phyloP scores from a whole-genome alignment of 2,329 filamentous ascomycete genomes.

The Myotisia sp. region DNA sequence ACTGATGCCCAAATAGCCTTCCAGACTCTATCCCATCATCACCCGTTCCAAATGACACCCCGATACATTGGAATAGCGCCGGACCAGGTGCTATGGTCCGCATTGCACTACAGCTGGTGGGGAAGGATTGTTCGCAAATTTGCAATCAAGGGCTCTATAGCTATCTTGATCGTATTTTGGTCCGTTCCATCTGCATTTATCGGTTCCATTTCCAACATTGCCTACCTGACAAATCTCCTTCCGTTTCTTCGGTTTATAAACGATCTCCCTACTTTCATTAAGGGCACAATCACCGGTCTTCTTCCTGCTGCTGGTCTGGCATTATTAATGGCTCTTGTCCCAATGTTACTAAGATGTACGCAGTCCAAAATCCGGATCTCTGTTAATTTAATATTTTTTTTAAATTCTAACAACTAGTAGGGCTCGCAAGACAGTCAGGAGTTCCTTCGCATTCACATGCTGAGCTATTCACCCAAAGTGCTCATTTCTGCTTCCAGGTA shows the following conservation, averaged over 20 bases:
- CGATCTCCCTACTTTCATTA: constrained; percentile 52
- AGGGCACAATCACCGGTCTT: constrained; percentile 71
- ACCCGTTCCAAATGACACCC: constrained; percentile 75
- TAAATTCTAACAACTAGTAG: constrained; percentile 25
- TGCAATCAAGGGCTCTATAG: constrained; percentile 53
- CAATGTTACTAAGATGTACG: constrained; percentile 62
- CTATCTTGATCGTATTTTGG: constrained; percentile 77
- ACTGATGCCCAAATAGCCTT: constrained; percentile 72
- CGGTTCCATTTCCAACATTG: constrained; percentile 74
- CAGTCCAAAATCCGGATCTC: constrained; percentile 10
- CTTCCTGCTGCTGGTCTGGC: constrained; percentile 67
- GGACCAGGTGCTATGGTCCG: constrained; percentile 75
- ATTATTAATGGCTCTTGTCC: constrained; percentile 74
- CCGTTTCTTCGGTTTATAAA: constrained; percentile 61
- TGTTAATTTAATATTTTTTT: neutral
- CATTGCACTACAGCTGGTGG: constrained; percentile 71
- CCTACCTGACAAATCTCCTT: constrained; percentile 41
- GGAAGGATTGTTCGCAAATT: constrained; percentile 60
- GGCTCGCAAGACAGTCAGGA: constrained; percentile 63
- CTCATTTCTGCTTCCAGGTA: constrained; percentile 60
- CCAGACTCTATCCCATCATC: constrained; percentile 73
- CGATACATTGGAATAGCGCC: constrained; percentile 72
- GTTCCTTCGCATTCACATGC: constrained; percentile 66
- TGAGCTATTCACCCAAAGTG: constrained; percentile 79
- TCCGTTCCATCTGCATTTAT: constrained; percentile 61